Evolutionary conservation across 192 early-diverging fungal genomes (phyloP).

Genomic region (Backusella australiensis): DNA sequence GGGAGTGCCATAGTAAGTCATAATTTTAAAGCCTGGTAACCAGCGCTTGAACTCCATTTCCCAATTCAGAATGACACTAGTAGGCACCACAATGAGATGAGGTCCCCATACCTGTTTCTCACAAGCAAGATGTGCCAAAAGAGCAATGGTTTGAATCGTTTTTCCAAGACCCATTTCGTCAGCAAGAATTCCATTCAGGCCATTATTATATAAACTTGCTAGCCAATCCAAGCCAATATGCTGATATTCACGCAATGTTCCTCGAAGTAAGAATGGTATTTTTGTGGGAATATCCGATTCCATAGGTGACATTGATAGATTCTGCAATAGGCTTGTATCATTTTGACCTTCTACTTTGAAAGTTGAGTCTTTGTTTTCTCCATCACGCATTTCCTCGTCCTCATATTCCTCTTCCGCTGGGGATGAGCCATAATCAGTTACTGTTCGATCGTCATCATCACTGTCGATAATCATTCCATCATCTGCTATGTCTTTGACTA

Average conservation of each 20-base stretch:
- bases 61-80: constrained; percentile 78
- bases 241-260: constrained; percentile 84
- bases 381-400: not conserved
- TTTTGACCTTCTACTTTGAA: not conserved
- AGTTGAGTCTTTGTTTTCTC: not conserved
- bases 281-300: constrained; percentile 44
- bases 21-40: constrained; percentile 67
- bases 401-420: constrained; percentile 9
- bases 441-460: constrained; percentile 29
- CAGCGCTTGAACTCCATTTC: constrained; percentile 71
- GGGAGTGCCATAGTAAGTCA: constrained; percentile 75
- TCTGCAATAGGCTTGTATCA: not conserved
- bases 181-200: constrained; percentile 72
- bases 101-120: constrained; percentile 60
- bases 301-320: not conserved
- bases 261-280: constrained; percentile 62
- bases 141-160: constrained; percentile 66
- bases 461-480: constrained; percentile 34
- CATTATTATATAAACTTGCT: constrained; percentile 79
- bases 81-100: constrained; percentile 76
- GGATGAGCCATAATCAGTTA: constrained; percentile 32
- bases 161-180: constrained; percentile 71
- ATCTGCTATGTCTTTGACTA: constrained; percentile 17
- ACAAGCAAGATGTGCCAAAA: constrained; percentile 66
- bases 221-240: constrained; percentile 91